phyloP scores from a whole-genome alignment of 345 rosid genomes.

The Eucalyptus curtisii region DNA sequence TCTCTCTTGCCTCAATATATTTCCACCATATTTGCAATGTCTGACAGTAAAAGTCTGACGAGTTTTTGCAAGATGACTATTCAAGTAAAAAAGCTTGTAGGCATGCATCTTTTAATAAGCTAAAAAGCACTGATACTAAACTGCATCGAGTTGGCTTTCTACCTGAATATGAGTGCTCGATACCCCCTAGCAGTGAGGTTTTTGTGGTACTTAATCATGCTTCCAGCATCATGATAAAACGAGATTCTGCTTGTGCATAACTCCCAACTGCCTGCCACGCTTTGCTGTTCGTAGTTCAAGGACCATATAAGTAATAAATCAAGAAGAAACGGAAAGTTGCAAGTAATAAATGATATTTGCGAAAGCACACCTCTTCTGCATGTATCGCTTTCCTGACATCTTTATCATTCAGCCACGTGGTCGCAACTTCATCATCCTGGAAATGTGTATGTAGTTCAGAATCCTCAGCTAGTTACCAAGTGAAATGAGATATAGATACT shows the following conservation, averaged over 20 bases:
- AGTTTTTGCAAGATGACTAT: background rate
- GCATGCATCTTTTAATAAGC: background rate
- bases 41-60: background rate
- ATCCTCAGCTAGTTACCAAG: background rate
- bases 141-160: background rate
- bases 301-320: background rate
- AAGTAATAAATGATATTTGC: background rate
- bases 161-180: conserved; percentile 61
- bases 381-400: conserved; percentile 25
- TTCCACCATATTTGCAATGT: background rate
- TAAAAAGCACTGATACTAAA: background rate
- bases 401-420: conserved; percentile 21
- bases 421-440: conserved; percentile 22
- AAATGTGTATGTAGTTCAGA: background rate
- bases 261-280: conserved; percentile 25
- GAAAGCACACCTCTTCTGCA: conserved; percentile 10
- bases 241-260: conserved; percentile 13
- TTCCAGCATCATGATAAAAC: conserved; percentile 10
- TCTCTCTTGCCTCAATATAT: background rate
- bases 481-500: background rate
- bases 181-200: conserved; percentile 30
- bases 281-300: background rate
- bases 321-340: background rate
- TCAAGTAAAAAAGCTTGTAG: background rate
- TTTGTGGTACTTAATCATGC: conserved; percentile 28